These are phyloP conservation scores for Erodium moschatum DNA, from an alignment of 441 rosid genomes.

Conservation along the genomic window DNA sequence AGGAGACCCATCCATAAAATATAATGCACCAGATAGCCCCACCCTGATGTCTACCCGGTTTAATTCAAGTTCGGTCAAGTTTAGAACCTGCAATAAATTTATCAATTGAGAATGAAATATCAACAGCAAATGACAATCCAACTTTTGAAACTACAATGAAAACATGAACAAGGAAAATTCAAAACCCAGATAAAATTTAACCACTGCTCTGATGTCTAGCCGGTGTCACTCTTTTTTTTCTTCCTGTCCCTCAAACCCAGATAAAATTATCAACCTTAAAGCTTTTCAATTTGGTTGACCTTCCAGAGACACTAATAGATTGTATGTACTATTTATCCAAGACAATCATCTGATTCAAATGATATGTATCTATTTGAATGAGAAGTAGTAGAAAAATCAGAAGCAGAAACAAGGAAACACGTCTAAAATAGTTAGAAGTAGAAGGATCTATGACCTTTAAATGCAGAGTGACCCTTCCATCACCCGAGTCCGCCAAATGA, in stretches of 20 bases:
- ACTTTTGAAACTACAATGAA: neutral
- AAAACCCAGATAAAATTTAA: neutral
- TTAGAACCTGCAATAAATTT: constrained; percentile 56
- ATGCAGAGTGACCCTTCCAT: constrained; percentile 88
- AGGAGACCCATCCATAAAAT: constrained; percentile 95
- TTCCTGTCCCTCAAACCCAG: neutral
- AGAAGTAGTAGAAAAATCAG: neutral
- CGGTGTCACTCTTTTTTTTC: neutral
- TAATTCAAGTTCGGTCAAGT: constrained; percentile 84
- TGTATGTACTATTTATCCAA: neutral
- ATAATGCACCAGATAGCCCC: constrained; percentile 83
- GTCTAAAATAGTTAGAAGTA: neutral
- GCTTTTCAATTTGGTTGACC: neutral
- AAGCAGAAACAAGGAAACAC: neutral
- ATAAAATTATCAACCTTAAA: neutral
- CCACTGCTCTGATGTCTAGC: neutral
- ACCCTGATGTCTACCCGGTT: constrained; percentile 89
- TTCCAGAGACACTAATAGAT: neutral
- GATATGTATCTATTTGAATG: neutral
- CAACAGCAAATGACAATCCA: neutral
- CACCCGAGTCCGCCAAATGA: constrained; percentile 92
- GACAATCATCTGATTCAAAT: neutral
- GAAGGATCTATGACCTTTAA: constrained; percentile 50
- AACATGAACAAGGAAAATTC: neutral
- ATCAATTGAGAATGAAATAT: constrained; percentile 20